Percentiles rank a stretch among this genome's conserved stretches.
Conservation (phyloP, 345 rosid species). For the Aegle marmelos region DNA sequence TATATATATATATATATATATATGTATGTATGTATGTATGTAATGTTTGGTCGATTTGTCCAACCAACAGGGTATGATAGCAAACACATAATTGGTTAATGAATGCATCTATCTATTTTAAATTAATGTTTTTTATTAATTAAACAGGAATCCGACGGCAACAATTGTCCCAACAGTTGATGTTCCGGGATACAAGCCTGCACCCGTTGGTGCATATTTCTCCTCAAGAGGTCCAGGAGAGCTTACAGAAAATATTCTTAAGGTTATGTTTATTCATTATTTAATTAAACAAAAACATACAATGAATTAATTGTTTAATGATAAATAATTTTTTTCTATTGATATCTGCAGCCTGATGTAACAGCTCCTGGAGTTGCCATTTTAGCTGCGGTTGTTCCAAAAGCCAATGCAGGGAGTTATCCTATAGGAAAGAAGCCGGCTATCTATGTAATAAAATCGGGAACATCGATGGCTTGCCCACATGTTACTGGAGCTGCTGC, state of each 20-base stretch:
- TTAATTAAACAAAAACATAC: too few species aligned
- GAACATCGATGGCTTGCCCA: conserved; percentile 93
- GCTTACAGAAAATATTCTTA: conserved; percentile 69
- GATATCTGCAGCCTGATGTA: conserved; percentile 60
- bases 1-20: too few species aligned
- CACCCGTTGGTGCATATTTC: conserved; percentile 77
- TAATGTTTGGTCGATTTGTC: too few species aligned
- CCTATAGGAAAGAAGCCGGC: conserved; percentile 32
- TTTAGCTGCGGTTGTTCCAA: conserved; percentile 63
- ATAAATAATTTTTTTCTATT: background rate
- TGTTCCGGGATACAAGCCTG: conserved; percentile 45
- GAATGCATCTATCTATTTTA: background rate
- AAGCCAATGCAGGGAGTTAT: conserved; percentile 22
- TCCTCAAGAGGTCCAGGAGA: conserved; percentile 79
- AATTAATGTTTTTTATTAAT: background rate
- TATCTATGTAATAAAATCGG: conserved; percentile 48
- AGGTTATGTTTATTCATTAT: conserved; percentile 36
- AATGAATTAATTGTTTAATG: too few species aligned
- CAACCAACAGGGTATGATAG: too few species aligned
- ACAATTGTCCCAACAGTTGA: conserved; percentile 48
- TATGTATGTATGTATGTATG: accelerated
- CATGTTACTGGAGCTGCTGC: conserved; percentile 80
- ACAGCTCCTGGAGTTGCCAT: conserved; percentile 85
- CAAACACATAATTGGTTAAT: too few species aligned
- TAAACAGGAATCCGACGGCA: conserved; percentile 51